A percentile compares a stretch with the other conserved stretches of the same genome.
Evolutionary conservation across 1,284 basidiomycete species (phyloP).

Genomic region (Pterula multifida): DNA sequence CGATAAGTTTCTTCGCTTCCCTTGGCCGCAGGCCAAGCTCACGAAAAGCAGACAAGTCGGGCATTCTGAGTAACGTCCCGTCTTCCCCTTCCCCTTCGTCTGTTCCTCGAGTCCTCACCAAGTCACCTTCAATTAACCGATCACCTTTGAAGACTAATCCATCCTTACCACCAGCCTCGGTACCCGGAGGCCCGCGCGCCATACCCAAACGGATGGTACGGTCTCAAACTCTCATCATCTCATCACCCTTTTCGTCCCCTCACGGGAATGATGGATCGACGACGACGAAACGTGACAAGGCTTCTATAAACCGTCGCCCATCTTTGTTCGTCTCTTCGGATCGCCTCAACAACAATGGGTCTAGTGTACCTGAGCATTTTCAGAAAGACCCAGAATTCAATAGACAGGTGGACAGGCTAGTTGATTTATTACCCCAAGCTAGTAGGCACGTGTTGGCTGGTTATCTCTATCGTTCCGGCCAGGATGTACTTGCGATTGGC

Average conservation of each 20-base stretch:
- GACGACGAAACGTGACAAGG: constrained; percentile 21
- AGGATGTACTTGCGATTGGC: constrained; percentile 75
- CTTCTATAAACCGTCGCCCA: constrained; percentile 33
- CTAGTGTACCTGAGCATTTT: constrained; percentile 15
- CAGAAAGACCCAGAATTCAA: constrained; percentile 38
- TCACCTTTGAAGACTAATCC: constrained; percentile 22
- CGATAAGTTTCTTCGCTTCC: constrained; percentile 60
- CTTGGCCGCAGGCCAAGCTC: constrained; percentile 61
- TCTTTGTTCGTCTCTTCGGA: constrained; percentile 25
- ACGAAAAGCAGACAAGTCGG: constrained; percentile 16
- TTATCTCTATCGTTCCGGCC: constrained; percentile 63
- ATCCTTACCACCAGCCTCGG: constrained; percentile 29
- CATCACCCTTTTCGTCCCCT: constrained; percentile 24
- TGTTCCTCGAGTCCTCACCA: constrained; percentile 27
- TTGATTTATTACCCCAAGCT: constrained; percentile 66
- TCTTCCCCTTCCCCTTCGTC: constrained; percentile 17
- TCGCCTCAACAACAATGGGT: constrained; percentile 4
- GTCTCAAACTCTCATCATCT: constrained; percentile 51
- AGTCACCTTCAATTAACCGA: constrained; percentile 22
- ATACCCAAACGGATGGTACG: constrained; percentile 49
- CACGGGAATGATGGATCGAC: constrained; percentile 8
- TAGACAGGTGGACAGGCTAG: constrained; percentile 59
- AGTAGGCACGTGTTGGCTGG: constrained; percentile 56
- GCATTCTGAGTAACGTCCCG: background rate
- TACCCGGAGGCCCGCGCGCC: constrained; percentile 69